Percentiles rank a stretch among this genome's conserved stretches.
phyloP scores from a whole-genome alignment of 768 basidiomycete genomes.

The Leccinum aurantiacum region DNA sequence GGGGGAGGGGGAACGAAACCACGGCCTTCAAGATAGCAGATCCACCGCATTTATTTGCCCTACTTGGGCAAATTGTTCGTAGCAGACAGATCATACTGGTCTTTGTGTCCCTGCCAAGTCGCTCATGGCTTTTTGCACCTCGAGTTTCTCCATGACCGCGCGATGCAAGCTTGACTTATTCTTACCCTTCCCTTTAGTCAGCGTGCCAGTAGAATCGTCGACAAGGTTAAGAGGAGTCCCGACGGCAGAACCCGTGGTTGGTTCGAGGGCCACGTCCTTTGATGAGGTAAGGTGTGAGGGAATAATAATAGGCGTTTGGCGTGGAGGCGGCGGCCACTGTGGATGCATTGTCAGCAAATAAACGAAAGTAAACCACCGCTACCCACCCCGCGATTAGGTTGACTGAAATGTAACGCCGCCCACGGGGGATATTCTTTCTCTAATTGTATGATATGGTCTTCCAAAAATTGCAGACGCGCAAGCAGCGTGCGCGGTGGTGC shows the following conservation, averaged over 20 bases:
- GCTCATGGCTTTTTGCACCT: constrained; percentile 69
- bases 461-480: constrained; percentile 64
- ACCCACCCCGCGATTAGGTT: constrained; percentile 77
- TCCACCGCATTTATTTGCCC: not conserved
- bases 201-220: constrained; percentile 13
- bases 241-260: constrained; percentile 7
- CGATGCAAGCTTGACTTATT: constrained; percentile 67
- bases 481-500: constrained; percentile 64
- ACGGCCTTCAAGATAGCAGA: not conserved
- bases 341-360: not conserved
- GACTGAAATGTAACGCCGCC: constrained; percentile 87
- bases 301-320: constrained; percentile 74
- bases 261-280: constrained; percentile 24
- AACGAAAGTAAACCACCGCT: not conserved
- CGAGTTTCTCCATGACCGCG: constrained; percentile 72
- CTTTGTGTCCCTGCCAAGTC: constrained; percentile 39
- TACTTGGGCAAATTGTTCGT: not conserved
- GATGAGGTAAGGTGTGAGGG: constrained; percentile 57
- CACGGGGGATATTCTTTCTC: constrained; percentile 86
- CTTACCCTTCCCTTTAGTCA: constrained; percentile 34
- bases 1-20: not conserved
- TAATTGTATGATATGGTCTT: constrained; percentile 73
- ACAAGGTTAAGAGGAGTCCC: constrained; percentile 8
- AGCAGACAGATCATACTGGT: constrained; percentile 9
- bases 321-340: constrained; percentile 85